Percentiles rank a stretch among this genome's conserved stretches.
phyloP scores from a whole-genome alignment of 106 monocot species.

The Dioscorea zingiberensis region DNA sequence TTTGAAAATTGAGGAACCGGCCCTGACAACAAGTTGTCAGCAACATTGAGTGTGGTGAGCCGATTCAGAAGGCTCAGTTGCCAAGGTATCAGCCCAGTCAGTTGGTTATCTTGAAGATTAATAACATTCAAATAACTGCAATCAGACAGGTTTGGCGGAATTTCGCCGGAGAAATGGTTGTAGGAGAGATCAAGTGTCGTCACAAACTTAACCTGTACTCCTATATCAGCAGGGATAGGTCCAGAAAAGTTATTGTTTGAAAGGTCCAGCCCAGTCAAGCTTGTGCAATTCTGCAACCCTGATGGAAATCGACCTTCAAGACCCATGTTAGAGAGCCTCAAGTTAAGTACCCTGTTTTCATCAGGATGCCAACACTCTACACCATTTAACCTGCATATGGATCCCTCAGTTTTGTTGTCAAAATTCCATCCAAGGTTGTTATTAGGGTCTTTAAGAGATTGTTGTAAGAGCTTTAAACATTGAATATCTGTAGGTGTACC shows the following conservation, averaged over 20 bases:
- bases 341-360: constrained; percentile 70
- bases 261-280: constrained; percentile 74
- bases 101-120: constrained; percentile 58
- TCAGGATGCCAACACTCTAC: constrained; percentile 92
- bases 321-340: constrained; percentile 61
- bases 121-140: constrained; percentile 58
- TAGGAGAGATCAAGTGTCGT: constrained; percentile 73
- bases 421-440: constrained; percentile 57
- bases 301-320: constrained; percentile 62
- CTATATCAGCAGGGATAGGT: constrained; percentile 56
- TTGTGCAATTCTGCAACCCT: constrained; percentile 67
- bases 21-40: constrained; percentile 60
- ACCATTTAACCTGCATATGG: constrained; percentile 66
- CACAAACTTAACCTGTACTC: constrained; percentile 41
- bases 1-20: constrained; percentile 31
- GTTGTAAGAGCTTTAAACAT: constrained; percentile 49
- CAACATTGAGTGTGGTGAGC: constrained; percentile 45
- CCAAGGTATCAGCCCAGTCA: constrained; percentile 59
- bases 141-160: constrained; percentile 44
- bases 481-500: constrained; percentile 42
- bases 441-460: constrained; percentile 57
- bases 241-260: constrained; percentile 61
- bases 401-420: constrained; percentile 41
- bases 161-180: constrained; percentile 63
- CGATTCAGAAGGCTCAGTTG: constrained; percentile 41